phyloP scores from a whole-genome alignment of 306 rosid genomes.

The Trichosanthes truncata region DNA sequence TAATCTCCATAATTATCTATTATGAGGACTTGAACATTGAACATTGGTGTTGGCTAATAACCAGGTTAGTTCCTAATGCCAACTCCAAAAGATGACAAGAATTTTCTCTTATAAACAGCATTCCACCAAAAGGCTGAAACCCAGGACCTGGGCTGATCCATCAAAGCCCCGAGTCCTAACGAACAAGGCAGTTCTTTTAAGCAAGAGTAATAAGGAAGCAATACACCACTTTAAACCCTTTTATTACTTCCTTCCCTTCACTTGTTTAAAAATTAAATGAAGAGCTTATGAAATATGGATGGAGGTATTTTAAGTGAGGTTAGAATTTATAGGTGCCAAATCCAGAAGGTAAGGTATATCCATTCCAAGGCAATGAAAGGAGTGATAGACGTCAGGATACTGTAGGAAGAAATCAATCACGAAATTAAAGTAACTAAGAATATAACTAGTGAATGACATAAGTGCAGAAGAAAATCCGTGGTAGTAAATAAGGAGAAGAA shows the following conservation, averaged over 20 bases:
- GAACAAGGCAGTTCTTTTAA: background rate
- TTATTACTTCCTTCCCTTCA: background rate
- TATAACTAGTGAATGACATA: background rate
- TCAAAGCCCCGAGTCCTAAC: background rate
- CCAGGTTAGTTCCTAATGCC: background rate
- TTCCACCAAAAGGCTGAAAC: background rate
- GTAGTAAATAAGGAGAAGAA: background rate
- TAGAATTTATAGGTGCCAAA: background rate
- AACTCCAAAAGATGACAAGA: background rate
- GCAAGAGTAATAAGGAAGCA: background rate
- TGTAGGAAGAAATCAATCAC: background rate
- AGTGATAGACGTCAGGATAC: background rate
- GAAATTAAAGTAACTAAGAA: background rate
- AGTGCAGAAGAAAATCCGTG: background rate
- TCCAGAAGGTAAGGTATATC: background rate
- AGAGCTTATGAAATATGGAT: no score
- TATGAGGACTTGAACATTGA: background rate
- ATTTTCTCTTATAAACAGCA: background rate
- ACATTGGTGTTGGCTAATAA: background rate
- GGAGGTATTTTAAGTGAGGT: background rate
- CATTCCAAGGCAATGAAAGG: background rate
- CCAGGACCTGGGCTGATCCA: background rate
- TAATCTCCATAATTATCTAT: background rate
- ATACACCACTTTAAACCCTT: background rate
- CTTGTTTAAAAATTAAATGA: no score